Evolutionary conservation across 2,329 filamentous ascomycete genomes (phyloP), one percentile per base, ranked within the genome.

Genomic region (Penicillium sp.): DNA sequence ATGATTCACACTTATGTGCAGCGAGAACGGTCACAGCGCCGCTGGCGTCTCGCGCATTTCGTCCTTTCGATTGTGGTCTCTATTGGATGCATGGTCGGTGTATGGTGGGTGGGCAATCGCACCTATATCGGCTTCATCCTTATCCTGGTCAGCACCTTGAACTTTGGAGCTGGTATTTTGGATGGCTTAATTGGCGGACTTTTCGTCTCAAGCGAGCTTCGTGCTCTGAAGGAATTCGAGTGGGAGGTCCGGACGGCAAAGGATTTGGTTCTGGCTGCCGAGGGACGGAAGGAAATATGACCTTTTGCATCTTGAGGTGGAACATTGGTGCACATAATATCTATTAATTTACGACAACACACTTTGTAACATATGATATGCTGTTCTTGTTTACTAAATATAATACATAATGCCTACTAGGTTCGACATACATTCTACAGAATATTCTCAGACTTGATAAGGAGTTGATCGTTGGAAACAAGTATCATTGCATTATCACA

Each of bases 161-260:
- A 87, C 2, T 81, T 98, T 33, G 84, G 84, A 16, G 86, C 87
- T 4, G 93, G 93, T 0, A 84, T 91, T 3, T 72, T 97, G 21
- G 90, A 97, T 70, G 93, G 93, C 0, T 75, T 98, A 41, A 90
- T 98, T 71, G 90, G 92, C 0, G 83, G 95, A 0, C 74, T 98
- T 48, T 99, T 99, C 72, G 88, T 96, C 57, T 87, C 89, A 11
- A 87, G 86, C 59, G 95, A 99, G 77, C 76, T 97, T 57, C 83
- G 91, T 57, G 88, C 89, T 4, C 77, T 99, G 53, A 88, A 86
- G 67, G 95, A 99, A 78, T 98, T 98, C 76, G 86, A 95, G 71
- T 97, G 91, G 90, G 95, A 99, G 75, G 87, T 98, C 26, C 79
- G 79, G 50, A 93, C 90, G 70, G 88, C 88, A 13, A 86, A 72